A percentile compares a stretch with the other conserved stretches of the same genome.
Evolutionary conservation across 768 basidiomycete genomes (phyloP).

Genomic region (Wakefieldia striispora): DNA sequence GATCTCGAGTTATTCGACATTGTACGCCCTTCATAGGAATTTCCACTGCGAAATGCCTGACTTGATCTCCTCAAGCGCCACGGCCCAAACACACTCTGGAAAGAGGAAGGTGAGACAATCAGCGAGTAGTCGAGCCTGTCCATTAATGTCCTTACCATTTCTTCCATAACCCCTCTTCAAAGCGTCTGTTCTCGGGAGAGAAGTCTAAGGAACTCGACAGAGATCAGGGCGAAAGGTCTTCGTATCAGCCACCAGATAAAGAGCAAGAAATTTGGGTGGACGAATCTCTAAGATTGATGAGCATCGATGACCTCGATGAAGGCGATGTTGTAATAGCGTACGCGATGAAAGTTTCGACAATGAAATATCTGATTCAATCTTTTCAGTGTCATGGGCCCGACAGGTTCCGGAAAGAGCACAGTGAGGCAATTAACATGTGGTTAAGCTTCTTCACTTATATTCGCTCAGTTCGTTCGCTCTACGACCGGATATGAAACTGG

Average conservation of each 20-base stretch:
- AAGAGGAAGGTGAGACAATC: conserved; percentile 9
- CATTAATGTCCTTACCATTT: background rate
- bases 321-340: conserved; percentile 16
- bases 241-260: too few species aligned
- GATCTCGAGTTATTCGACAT: too few species aligned
- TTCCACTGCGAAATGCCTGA: background rate
- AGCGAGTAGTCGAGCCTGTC: background rate
- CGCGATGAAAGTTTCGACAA: background rate
- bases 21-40: too few species aligned
- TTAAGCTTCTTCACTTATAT: background rate
- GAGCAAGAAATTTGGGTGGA: too few species aligned
- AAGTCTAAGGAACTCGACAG: too few species aligned
- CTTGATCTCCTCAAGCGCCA: conserved; percentile 1
- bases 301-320: too few species aligned
- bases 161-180: too few species aligned
- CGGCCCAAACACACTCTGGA: conserved; percentile 9
- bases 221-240: background rate
- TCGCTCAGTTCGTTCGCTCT: conserved; percentile 7
- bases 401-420: conserved; percentile 13
- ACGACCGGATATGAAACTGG: conserved; percentile 1
- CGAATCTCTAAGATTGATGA: background rate
- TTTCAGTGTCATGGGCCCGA: conserved; percentile 18
- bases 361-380: background rate
- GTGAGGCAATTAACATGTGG: background rate
- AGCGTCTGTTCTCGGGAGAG: too few species aligned